Evolutionary conservation across 306 rosid genomes (phyloP).

Genomic region (Citrullus mucosospermus): DNA sequence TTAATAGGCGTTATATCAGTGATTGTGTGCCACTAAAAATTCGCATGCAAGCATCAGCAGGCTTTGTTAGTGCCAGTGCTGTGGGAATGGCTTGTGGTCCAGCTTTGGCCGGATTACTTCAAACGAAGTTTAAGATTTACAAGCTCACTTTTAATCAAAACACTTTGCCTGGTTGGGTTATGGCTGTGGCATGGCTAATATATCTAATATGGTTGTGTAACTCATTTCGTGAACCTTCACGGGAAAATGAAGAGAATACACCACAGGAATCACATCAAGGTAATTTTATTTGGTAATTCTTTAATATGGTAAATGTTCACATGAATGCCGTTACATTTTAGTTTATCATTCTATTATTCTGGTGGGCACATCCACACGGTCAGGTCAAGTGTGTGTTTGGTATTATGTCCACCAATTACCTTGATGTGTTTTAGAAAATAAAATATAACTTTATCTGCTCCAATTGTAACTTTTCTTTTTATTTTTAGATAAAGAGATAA

Average conservation of each 20-base stretch:
- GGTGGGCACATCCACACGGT: background rate
- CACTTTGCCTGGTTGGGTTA: conserved; percentile 97
- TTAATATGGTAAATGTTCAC: background rate
- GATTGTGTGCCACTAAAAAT: conserved; percentile 80
- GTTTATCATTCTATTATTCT: background rate
- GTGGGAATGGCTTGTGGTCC: conserved; percentile 99
- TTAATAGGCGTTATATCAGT: conserved; percentile 91
- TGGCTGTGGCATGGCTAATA: conserved; percentile 82
- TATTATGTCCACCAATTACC: background rate
- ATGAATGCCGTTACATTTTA: background rate
- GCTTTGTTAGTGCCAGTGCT: conserved; percentile 97
- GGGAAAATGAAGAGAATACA: conserved; percentile 28
- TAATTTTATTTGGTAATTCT: conserved; percentile 13
- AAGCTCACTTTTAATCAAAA: conserved; percentile 69
- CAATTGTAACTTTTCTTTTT: background rate
- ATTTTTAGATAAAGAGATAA: too few species aligned
- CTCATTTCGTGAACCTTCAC: conserved; percentile 80
- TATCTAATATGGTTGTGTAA: conserved; percentile 75
- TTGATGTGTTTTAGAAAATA: background rate
- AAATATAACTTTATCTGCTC: background rate
- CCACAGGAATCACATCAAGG: conserved; percentile 45
- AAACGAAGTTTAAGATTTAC: conserved; percentile 61
- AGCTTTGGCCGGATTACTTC: conserved; percentile 88
- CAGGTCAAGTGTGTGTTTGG: background rate
- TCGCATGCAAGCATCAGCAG: conserved; percentile 99